A percentile compares a stretch with the other conserved stretches of the same genome.
phyloP scores from a whole-genome alignment of 2,329 filamentous ascomycete species.

The Fusarium equiseti region DNA sequence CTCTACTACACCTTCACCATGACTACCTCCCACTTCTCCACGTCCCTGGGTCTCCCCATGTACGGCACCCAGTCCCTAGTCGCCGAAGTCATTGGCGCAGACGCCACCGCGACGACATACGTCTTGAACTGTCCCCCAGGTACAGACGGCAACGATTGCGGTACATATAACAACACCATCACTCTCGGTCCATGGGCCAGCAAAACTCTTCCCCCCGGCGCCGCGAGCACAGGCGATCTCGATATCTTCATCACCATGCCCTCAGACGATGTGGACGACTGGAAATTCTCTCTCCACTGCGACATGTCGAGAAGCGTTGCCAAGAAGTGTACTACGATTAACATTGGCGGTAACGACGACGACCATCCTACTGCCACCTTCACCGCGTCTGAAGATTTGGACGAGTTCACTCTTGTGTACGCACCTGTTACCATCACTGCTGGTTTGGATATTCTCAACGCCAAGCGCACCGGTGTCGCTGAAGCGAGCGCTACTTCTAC shows the following conservation, averaged over 20 bases:
- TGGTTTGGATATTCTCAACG: constrained; percentile 15
- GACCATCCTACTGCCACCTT: constrained; percentile 6
- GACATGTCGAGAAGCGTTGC: constrained; percentile 16
- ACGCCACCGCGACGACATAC: constrained; percentile 18
- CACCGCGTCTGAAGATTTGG: neutral
- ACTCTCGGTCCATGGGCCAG: constrained; percentile 16
- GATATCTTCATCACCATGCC: constrained; percentile 21
- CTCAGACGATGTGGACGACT: neutral
- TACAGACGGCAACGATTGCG: constrained; percentile 15
- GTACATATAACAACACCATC: constrained; percentile 15
- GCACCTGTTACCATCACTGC: constrained; percentile 11
- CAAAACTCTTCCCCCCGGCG: constrained; percentile 12
- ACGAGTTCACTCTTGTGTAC: neutral
- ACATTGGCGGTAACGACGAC: constrained; percentile 17
- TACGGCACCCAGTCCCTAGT: neutral
- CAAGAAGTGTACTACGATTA: constrained; percentile 5
- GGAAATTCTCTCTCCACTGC: constrained; percentile 19
- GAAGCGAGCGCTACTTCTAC: neutral
- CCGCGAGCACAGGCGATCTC: constrained; percentile 14
- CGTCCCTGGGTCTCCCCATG: neutral
- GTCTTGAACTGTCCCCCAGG: constrained; percentile 21
- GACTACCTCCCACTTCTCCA: constrained; percentile 15
- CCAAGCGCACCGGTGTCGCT: constrained; percentile 13
- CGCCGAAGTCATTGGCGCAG: constrained; percentile 19
- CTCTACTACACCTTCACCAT: neutral